These are phyloP conservation scores for Cairneyella variabilis DNA, from an alignment of 495 filamentous ascomycete species.

Conservation along the genomic window DNA sequence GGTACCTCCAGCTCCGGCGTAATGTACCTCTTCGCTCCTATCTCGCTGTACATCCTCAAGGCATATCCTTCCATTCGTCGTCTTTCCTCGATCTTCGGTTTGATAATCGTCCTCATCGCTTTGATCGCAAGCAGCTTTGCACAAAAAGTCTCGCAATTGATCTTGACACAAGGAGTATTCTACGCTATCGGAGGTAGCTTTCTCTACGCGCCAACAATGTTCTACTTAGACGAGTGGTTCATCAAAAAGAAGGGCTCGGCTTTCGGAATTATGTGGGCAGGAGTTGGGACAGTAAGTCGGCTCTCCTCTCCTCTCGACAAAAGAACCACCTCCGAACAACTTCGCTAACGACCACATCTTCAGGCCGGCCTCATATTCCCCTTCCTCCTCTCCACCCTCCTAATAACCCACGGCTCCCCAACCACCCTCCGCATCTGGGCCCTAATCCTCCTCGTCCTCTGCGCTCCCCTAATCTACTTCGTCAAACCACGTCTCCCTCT, in stretches of 20 bases:
- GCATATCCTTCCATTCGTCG: conserved; percentile 25
- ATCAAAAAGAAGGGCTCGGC: conserved; percentile 43
- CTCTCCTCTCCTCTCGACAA: not conserved
- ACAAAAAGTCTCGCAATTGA: conserved; percentile 38
- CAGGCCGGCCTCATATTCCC: conserved; percentile 18
- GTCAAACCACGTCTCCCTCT: conserved; percentile 56
- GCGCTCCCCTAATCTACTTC: conserved; percentile 51
- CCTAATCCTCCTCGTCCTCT: conserved; percentile 39
- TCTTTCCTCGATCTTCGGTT: conserved; percentile 13
- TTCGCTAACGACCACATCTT: not conserved
- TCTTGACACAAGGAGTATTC: conserved; percentile 49
- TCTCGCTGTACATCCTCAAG: conserved; percentile 30
- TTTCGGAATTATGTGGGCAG: conserved; percentile 50
- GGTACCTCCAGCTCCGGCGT: conserved; percentile 34
- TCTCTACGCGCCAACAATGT: conserved; percentile 38
- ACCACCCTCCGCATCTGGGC: conserved; percentile 51
- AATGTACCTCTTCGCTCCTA: conserved; percentile 43
- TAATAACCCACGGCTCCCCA: conserved; percentile 42
- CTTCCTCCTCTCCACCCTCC: conserved; percentile 16
- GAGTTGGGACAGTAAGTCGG: conserved; percentile 27
- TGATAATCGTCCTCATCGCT: conserved; percentile 34
- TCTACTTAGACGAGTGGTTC: conserved; percentile 42
- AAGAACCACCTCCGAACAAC: not conserved
- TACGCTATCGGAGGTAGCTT: conserved; percentile 38
- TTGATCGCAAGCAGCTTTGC: conserved; percentile 44